Base-by-base conservation (phyloP, 208 protist genomes). In the Acanthamoeba divionensis region DNA sequence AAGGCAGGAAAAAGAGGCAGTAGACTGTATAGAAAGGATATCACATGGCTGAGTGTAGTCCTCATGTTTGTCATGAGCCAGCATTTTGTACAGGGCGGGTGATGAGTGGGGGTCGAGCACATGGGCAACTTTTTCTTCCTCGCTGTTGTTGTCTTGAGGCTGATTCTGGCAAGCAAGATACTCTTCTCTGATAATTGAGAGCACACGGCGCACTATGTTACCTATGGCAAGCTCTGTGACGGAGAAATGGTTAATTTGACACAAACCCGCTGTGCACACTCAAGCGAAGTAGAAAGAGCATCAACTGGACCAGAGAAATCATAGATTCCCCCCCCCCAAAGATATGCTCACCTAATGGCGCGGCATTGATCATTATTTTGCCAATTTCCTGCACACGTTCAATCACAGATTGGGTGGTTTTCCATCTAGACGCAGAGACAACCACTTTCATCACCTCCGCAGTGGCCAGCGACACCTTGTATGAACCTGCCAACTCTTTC, bases 101-200 rank as follows among this genome's bases (percentile, higher is more conserved):
- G 77, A 66, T 24, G 77, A 86, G 77, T 86, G 47, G 13, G 54
- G 77, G 31, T 86, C 77, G 24, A 66, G 77, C 77, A 86, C 77
- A 24, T 55, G 77, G 9, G 47, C 47, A 33, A 86, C 45, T 15
- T n/a, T 89, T 10, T 80, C 13, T 55, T 86, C 77, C 10, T 86
- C 77, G 77, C 77, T 52, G 60, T 44, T 52, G 29, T 90, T 66
- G 63, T 90, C 83, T 29, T 89, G 57, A 24, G 92, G 38, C 60
- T 93, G 83, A 18, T 90, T 52, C 47, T 91, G 62, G 45, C 41
- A 65, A 8, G 65, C 44, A 15, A 82, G 26, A 69, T 90, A 93
- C 82, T 97, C 96, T 52, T 97, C 96, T 45, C 96, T 71, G 31
- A 98, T 95, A 55, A 97, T 96, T 44, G 89, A 95, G 55, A 97